phyloP scores from a whole-genome alignment of 2,329 filamentous ascomycete species.

The Aureobasidium sp. region DNA sequence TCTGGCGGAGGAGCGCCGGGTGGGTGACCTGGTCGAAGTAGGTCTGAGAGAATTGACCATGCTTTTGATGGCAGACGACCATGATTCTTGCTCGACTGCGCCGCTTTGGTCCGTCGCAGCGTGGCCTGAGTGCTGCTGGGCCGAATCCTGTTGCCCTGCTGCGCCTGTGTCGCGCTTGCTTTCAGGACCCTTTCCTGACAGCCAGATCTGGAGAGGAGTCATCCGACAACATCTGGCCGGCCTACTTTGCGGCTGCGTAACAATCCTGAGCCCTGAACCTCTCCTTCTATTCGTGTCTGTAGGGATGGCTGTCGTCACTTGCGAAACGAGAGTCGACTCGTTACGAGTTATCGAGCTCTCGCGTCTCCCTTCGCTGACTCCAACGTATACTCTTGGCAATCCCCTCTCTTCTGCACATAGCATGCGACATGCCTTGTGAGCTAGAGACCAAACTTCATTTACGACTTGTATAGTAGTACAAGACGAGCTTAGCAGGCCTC shows the following conservation, averaged over 20 bases:
- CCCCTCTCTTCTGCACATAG: not conserved
- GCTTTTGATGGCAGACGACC: constrained; percentile 14
- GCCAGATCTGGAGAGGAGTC: constrained; percentile 8
- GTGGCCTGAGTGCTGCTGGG: not conserved
- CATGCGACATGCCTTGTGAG: not conserved
- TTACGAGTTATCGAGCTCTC: not conserved
- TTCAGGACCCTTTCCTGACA: constrained; percentile 8
- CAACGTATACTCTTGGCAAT: not conserved
- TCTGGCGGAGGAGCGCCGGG: constrained; percentile 7
- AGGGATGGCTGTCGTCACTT: not conserved
- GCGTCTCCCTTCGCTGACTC: constrained; percentile 2
- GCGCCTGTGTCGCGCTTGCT: constrained; percentile 5
- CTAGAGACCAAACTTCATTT: not conserved
- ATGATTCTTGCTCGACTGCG: constrained; percentile 11
- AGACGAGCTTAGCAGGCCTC: not conserved
- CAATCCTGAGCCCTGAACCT: not conserved
- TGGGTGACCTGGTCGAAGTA: constrained; percentile 9
- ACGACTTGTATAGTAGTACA: not conserved
- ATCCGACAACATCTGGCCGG: constrained; percentile 11
- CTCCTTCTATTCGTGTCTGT: not conserved
- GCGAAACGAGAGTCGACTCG: not conserved
- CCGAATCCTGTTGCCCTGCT: not conserved
- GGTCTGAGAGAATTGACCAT: constrained; percentile 13
- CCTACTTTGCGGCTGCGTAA: not conserved
- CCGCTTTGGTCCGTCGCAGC: not conserved